Evolutionary conservation across 352 stramenopile species (phyloP), one percentile per base, ranked within the genome.

Genomic region (Phytophthora meadii): DNA sequence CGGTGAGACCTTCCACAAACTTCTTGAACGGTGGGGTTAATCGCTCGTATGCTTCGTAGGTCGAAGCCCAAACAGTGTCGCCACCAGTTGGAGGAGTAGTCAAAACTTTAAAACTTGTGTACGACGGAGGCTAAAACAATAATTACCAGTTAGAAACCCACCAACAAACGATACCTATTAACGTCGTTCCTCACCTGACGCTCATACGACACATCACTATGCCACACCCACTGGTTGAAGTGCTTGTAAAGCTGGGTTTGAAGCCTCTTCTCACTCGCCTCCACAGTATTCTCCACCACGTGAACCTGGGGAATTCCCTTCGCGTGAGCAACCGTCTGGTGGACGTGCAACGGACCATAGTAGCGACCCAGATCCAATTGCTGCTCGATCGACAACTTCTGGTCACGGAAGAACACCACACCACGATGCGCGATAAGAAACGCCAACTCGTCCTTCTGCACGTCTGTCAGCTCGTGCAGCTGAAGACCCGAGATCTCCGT

Each of bases 1-100:
- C 77, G 5, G 65, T 78, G 14, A 86, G 69, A 3, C 69, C 65
- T 28, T 83, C 72, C 5, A 83, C 46, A 48, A 83, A 72, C 47
- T 74, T 74, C 46, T 80, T 61, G 37, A 83, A 72, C 14, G 56
- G 42, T 3, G 71, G 70, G 9, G 77, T 78, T 2, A 86, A 60
- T 12, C 74, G 74, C 2, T 86, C 71, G 59, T 83, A 86, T 2
- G 77, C 77, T 15, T 82, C 75, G 48, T 79, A 81, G 7, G 58
- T 63, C 0, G 72, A 80, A 1, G 72, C 61, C 74, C 74, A 86
- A 8, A 86, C 32, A 12, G 77, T 86, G 47, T 83, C 77, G 4
- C 64, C 77, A 32, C 77, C 77, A 8, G 67, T 70, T 5, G 54
- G 51, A 9, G 77, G 77, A 3, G 50, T 66, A 0, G 66, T 72